Base-by-base conservation (phyloP, 1,139 yeast species). In the Saccharomyces pastorianus region DNA sequence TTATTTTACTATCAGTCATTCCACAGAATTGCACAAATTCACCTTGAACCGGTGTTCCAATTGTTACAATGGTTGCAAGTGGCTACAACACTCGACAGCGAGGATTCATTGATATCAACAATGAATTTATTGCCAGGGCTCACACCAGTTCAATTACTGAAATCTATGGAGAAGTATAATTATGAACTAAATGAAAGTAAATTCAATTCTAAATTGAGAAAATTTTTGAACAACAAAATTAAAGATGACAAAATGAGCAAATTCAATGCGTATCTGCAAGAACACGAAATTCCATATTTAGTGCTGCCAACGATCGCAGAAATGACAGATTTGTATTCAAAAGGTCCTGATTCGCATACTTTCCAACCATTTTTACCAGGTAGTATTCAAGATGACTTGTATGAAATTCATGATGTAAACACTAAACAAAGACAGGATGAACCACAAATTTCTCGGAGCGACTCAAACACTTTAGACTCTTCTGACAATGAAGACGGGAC, bases 41-140 rank as follows among this genome's bases (percentile, higher is more conserved):
- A 88, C 59, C 75, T 90, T 55, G 81, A 80, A 55, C 91, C 96
- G 1, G 75, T 88, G 1, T 81, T 86, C 54, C 95, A 91, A 67
- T 71, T 93, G 34, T 72, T 93, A 56, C 97, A 93, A 68, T 91
- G 96, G 90, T 73, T 91, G 52, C 98, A 93, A 68, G 86, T 93
- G 51, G 81, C 90, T 71, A 82, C 96, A 0, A 77, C 81, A 41
- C 68, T 84, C 48, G 71, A 71, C 20, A 80, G 79, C 57, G 82
- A 80, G 52, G 84, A 76, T 64, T 79, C 75, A 61, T 78, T 84
- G 68, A 80, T 73, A 59, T 79, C 75, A 64, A 85, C 85, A 52
- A 75, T 81, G 56, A 79, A 72, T 58, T 81, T 77, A 68, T 82
- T 78, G 67, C 84, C 76, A 48, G 74, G 76, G 8, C 73, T 93